A percentile compares a stretch with the other conserved stretches of the same genome.
These are phyloP conservation scores for Exophiala aquamarina DNA, from an alignment of 2,329 filamentous ascomycete genomes.

Conservation along the genomic window DNA sequence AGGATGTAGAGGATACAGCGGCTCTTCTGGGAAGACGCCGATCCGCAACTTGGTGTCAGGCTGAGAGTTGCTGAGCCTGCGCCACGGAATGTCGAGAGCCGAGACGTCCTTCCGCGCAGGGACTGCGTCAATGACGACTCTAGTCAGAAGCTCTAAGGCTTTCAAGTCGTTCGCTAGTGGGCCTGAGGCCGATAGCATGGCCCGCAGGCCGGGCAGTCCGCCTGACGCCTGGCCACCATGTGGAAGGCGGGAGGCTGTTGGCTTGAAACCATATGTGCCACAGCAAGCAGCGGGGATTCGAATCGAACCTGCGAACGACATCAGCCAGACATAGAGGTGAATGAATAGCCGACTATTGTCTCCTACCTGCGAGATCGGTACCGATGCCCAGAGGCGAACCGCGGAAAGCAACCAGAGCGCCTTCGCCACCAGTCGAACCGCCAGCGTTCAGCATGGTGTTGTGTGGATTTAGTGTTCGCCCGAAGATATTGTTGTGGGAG, in stretches of 20 bases:
- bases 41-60: constrained; percentile 38
- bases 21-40: constrained; percentile 50
- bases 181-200: constrained; percentile 5
- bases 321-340: too few species aligned
- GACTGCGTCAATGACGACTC: constrained; percentile 11
- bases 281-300: constrained; percentile 35
- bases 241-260: constrained; percentile 31
- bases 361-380: constrained; percentile 35
- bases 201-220: constrained; percentile 21
- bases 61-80: constrained; percentile 1
- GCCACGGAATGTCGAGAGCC: constrained; percentile 23
- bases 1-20: constrained; percentile 50
- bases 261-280: constrained; percentile 36
- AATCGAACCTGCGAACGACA: constrained; percentile 29
- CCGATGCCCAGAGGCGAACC: constrained; percentile 32
- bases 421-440: constrained; percentile 38
- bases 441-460: constrained; percentile 33
- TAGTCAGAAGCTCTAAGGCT: constrained; percentile 24
- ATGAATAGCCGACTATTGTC: too few species aligned
- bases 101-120: constrained; percentile 25
- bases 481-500: constrained; percentile 41
- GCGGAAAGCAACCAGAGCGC: constrained; percentile 33
- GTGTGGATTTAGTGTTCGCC: constrained; percentile 40
- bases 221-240: constrained; percentile 23
- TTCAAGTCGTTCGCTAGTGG: constrained; percentile 22